Percentiles rank a stretch among this genome's conserved stretches.
Conservation (phyloP, 148 eudicot genomes). For the Fagopyrum esculentum region DNA sequence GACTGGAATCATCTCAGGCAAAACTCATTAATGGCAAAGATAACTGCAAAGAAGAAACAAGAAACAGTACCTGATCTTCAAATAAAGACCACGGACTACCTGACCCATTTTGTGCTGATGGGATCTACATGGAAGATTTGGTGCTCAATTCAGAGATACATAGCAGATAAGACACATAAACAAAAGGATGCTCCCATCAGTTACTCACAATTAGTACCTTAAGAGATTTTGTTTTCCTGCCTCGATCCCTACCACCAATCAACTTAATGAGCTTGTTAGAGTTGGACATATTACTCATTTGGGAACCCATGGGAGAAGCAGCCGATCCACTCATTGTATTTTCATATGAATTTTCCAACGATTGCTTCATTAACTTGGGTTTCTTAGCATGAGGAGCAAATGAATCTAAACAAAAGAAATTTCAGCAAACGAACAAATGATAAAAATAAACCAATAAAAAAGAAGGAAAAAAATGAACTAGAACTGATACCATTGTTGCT, state of each 20-base stretch:
- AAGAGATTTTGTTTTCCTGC: conserved; percentile 54
- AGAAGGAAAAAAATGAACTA: neutral
- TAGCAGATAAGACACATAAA: neutral
- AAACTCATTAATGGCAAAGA: neutral
- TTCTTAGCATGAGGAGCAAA: conserved; percentile 61
- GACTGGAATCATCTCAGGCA: conserved; percentile 18
- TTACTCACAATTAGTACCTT: conserved; percentile 49
- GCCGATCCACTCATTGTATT: conserved; percentile 47
- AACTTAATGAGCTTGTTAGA: conserved; percentile 72
- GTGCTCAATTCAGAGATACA: conserved; percentile 17
- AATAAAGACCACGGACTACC: conserved; percentile 83
- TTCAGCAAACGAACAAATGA: neutral
- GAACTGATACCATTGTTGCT: conserved; percentile 49
- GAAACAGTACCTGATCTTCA: conserved; percentile 78
- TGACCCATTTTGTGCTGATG: conserved; percentile 53
- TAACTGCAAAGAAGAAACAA: conserved; percentile 17
- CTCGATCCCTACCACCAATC: conserved; percentile 68
- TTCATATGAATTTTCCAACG: conserved; percentile 63
- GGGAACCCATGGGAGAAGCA: conserved; percentile 81
- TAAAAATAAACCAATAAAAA: neutral
- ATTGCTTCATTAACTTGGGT: conserved; percentile 58
- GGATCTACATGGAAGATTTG: conserved; percentile 39
- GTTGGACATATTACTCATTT: conserved; percentile 84
- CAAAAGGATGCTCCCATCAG: conserved; percentile 1
- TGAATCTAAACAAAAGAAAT: conserved; percentile 32